Base-by-base conservation (phyloP, 441 rosid genomes). In the Erysimum cheiri region DNA sequence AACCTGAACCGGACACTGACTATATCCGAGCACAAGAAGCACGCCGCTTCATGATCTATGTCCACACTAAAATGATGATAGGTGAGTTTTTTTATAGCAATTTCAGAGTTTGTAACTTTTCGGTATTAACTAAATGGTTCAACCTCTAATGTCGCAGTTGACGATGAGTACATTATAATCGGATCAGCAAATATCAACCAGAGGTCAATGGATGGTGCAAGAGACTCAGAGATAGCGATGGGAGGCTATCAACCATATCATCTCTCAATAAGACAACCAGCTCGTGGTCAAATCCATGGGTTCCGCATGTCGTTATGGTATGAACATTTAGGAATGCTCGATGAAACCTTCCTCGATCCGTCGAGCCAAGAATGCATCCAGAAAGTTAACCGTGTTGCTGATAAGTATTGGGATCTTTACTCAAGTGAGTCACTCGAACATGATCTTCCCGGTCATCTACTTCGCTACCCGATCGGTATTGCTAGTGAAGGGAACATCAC, bases 161-260 rank as follows among this genome's bases (percentile, higher is more conserved):
- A 95, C 50, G 99, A 95, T 43, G 99, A 95, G 72, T 95, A 95
- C 82, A 92, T 92, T 5, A 92, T 92, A 17, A 46, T 95, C 59
- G 99, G 98, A 57, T 95, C 99, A 28, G 99, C 99, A 71, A 95
- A 95, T 85, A 92, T 94, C 81, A 94, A 94, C 87, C 98, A 92
- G 80, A 82, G 99, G 76, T 92, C 99, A 3, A 92, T 95, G 99
- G 99, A 95, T 50, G 99, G 98, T 43, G 93, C 98, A 17, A 87
- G 98, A 72, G 99, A 95, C 86, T 83, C 97, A 6, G 99, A 95
- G 81, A 95, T 95, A 60, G 99, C 99, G 24, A 92, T 95, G 98
- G 99, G 99, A 78, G 98, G 80, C 6, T 95, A 81, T 83, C 99
- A 95, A 71, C 97, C 99, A 55, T 83, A 86, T 78, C 98, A 95